phyloP scores from a whole-genome alignment of 352 stramenopile species.

The Globisporangium ultimum region DNA sequence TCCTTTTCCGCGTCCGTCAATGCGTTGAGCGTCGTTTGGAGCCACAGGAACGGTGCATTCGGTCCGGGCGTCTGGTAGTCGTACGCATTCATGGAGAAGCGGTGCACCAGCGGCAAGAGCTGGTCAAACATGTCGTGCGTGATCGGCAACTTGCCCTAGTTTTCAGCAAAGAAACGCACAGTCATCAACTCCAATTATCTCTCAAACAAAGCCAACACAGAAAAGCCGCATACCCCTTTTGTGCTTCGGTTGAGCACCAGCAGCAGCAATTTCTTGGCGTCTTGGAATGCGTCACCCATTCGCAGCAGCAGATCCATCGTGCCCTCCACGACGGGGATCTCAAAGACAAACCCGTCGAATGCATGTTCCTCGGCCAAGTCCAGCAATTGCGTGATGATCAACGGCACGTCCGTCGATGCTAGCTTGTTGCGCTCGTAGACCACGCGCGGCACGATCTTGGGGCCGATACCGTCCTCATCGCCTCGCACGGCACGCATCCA shows the following conservation, averaged over 20 bases:
- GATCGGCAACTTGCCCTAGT: slow-evolving; percentile 46
- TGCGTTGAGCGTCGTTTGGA: slow-evolving; percentile 52
- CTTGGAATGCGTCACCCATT: slow-evolving; percentile 46
- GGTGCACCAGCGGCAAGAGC: slow-evolving; percentile 60
- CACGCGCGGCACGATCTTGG: slow-evolving; percentile 67
- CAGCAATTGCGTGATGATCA: slow-evolving; percentile 55
- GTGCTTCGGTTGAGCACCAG: slow-evolving; percentile 60
- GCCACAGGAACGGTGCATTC: slow-evolving; percentile 66
- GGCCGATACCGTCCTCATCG: slow-evolving; percentile 15
- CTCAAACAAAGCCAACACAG: not conserved
- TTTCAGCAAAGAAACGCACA: not conserved
- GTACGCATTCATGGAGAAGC: slow-evolving; percentile 84
- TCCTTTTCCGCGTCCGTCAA: slow-evolving; percentile 38
- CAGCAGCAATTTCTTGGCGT: slow-evolving; percentile 52
- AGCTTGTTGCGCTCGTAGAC: slow-evolving; percentile 78
- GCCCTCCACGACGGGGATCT: slow-evolving; percentile 59
- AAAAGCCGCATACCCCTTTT: slow-evolving; percentile 28
- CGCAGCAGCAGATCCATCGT: slow-evolving; percentile 63
- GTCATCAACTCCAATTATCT: not conserved
- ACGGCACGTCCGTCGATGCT: slow-evolving; percentile 36
- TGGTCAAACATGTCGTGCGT: slow-evolving; percentile 53
- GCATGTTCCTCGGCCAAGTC: slow-evolving; percentile 29
- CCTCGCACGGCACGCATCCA: slow-evolving; percentile 55
- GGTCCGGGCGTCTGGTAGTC: slow-evolving; percentile 59
- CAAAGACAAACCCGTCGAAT: slow-evolving; percentile 77